Percentiles rank a stretch among this genome's conserved stretches.
Conservation (phyloP, 805 yeast genomes). For the Cyberlindnera petersonii region DNA sequence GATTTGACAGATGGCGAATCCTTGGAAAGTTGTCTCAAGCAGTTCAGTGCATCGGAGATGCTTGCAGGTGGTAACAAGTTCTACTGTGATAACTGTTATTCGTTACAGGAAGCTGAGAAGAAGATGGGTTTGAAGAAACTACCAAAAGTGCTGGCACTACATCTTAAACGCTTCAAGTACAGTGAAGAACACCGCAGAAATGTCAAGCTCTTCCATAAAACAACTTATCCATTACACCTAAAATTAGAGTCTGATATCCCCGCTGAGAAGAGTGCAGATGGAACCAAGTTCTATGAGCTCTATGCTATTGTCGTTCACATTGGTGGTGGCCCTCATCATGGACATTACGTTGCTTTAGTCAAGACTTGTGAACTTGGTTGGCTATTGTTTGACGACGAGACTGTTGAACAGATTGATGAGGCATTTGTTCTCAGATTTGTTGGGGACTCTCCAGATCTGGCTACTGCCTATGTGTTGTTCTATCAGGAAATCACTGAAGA, state of each 20-base stretch:
- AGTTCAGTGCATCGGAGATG: conserved; percentile 83
- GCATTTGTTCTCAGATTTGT: conserved; percentile 77
- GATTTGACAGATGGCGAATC: conserved; percentile 76
- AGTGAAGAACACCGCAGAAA: conserved; percentile 76
- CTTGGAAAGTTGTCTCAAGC: conserved; percentile 70
- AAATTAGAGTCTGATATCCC: conserved; percentile 53
- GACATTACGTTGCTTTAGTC: conserved; percentile 87
- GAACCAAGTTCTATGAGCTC: conserved; percentile 66
- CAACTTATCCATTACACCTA: conserved; percentile 72
- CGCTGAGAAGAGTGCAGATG: conserved; percentile 40
- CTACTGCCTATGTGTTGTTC: conserved; percentile 87
- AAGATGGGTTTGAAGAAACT: conserved; percentile 73
- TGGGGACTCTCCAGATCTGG: conserved; percentile 83
- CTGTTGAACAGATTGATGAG: conserved; percentile 85
- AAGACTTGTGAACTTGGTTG: conserved; percentile 78
- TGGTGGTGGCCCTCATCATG: conserved; percentile 98
- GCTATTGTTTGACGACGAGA: conserved; percentile 93
- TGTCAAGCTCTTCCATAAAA: conserved; percentile 82
- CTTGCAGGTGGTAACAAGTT: conserved; percentile 85
- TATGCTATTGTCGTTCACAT: conserved; percentile 88
- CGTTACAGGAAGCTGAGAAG: conserved; percentile 91
- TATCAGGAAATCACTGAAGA: conserved; percentile 58
- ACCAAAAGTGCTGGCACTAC: conserved; percentile 78
- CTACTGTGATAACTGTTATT: conserved; percentile 85
- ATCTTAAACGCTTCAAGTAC: conserved; percentile 88